Evolutionary conservation across 768 basidiomycete species (phyloP).

Genomic region (Symmetrospora coprosmae): DNA sequence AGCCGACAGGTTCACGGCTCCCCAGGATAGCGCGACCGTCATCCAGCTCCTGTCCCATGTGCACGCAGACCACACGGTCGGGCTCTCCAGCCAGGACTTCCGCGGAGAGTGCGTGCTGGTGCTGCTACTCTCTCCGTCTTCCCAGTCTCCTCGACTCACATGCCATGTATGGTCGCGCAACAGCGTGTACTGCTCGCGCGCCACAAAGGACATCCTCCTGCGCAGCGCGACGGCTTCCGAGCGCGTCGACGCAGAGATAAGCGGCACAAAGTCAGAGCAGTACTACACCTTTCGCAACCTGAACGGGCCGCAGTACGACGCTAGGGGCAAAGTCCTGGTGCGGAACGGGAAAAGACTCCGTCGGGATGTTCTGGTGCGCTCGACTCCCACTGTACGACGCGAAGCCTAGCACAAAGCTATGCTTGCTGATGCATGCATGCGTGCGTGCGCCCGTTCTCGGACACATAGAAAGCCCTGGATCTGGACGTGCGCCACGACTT

Average conservation of each 20-base stretch:
- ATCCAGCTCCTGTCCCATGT: slow-evolving; percentile 21
- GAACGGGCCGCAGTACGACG: neutral
- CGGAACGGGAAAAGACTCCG: slow-evolving; percentile 3
- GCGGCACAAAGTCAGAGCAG: slow-evolving; percentile 12
- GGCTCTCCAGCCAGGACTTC: neutral
- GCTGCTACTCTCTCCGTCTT: neutral
- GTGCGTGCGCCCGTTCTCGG: neutral
- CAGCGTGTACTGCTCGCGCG: slow-evolving; percentile 16
- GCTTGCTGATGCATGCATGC: neutral
- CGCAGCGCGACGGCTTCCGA: slow-evolving; percentile 9
- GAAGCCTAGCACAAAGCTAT: neutral
- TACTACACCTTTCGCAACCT: slow-evolving; percentile 18
- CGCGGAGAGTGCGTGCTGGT: neutral
- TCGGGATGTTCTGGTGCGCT: neutral
- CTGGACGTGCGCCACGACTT: slow-evolving; percentile 17
- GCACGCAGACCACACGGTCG: slow-evolving; percentile 21
- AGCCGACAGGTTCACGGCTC: slow-evolving; percentile 9
- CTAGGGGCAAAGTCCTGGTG: neutral
- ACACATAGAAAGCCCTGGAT: slow-evolving; percentile 4
- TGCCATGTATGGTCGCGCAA: neutral
- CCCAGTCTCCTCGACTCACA: neutral
- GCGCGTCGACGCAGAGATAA: slow-evolving; percentile 10
- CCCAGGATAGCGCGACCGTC: neutral
- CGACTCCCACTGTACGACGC: neutral
- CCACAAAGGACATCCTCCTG: slow-evolving; percentile 14